These are phyloP conservation scores for Forsythia viridissima DNA, from an alignment of 257 asterid species.

Conservation along the genomic window DNA sequence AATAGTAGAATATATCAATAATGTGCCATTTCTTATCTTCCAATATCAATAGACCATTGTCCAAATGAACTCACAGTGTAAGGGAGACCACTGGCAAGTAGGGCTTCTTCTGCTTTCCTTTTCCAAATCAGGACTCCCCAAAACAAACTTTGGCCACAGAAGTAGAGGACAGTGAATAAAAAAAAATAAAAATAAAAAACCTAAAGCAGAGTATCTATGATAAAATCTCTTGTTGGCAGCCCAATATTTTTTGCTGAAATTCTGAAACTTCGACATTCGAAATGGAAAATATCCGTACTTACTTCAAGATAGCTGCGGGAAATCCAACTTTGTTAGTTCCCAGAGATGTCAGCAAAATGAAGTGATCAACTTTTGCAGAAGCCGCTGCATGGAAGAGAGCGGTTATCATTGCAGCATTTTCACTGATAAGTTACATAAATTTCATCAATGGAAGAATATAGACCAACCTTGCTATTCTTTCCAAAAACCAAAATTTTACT, in stretches of 20 bases:
- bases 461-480: neutral
- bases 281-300: slow-evolving; percentile 29
- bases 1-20: slow-evolving; percentile 18
- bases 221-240: slow-evolving; percentile 4
- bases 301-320: slow-evolving; percentile 96
- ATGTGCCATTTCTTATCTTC: neutral
- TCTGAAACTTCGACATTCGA: neutral
- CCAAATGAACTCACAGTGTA: slow-evolving; percentile 68
- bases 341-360: slow-evolving; percentile 87
- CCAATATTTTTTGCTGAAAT: slow-evolving; percentile 12
- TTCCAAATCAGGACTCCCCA: slow-evolving; percentile 96
- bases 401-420: slow-evolving; percentile 1
- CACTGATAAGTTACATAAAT: slow-evolving; percentile 3
- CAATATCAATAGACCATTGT: neutral
- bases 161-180: slow-evolving; percentile 20
- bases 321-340: slow-evolving; percentile 94
- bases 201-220: neutral
- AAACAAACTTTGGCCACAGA: slow-evolving; percentile 58
- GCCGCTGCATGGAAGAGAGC: slow-evolving; percentile 58
- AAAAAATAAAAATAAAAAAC: neutral
- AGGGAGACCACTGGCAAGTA: slow-evolving; percentile 82
- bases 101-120: slow-evolving; percentile 95
- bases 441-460: neutral
- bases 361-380: slow-evolving; percentile 68
- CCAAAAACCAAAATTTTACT: slow-evolving; percentile 11